phyloP scores from a whole-genome alignment of 371 early-diverging fungal genomes.

The Mortierella sp. region DNA sequence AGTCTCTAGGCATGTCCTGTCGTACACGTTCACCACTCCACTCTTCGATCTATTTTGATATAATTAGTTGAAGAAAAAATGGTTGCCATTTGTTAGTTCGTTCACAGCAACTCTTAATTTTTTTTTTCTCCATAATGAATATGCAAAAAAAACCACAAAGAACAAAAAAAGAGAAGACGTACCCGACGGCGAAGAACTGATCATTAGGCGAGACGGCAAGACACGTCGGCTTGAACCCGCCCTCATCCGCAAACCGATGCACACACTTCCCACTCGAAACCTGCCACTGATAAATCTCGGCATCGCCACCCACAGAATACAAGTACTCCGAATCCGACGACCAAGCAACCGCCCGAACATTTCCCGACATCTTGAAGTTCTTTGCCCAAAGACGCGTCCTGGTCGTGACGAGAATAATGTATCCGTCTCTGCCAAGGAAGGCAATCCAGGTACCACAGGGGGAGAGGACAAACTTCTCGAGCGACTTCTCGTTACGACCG shows the following conservation, averaged over 20 bases:
- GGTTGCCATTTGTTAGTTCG: background rate
- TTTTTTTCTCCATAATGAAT: background rate
- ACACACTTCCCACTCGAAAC: conserved; percentile 73
- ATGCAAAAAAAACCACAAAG: background rate
- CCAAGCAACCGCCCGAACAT: conserved; percentile 74
- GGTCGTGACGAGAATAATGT: conserved; percentile 83
- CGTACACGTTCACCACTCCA: conserved; percentile 93
- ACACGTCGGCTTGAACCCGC: conserved; percentile 79
- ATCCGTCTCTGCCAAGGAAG: conserved; percentile 83
- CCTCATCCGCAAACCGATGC: conserved; percentile 86
- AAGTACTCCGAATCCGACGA: conserved; percentile 75
- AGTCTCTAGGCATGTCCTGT: conserved; percentile 62
- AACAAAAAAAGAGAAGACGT: conserved; percentile 37
- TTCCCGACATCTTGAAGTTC: conserved; percentile 90
- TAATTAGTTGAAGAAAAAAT: no score
- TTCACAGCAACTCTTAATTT: no score
- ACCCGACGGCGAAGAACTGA: conserved; percentile 88
- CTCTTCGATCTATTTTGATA: conserved; percentile 68
- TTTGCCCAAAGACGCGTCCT: conserved; percentile 88
- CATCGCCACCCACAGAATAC: conserved; percentile 74
- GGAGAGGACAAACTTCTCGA: conserved; percentile 76
- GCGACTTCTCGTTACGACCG: conserved; percentile 76
- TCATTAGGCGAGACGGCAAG: conserved; percentile 82
- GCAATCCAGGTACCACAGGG: conserved; percentile 77
- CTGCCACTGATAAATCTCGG: conserved; percentile 84